Conservation (phyloP, 2,329 filamentous ascomycete species). For the Alternaria panax region DNA sequence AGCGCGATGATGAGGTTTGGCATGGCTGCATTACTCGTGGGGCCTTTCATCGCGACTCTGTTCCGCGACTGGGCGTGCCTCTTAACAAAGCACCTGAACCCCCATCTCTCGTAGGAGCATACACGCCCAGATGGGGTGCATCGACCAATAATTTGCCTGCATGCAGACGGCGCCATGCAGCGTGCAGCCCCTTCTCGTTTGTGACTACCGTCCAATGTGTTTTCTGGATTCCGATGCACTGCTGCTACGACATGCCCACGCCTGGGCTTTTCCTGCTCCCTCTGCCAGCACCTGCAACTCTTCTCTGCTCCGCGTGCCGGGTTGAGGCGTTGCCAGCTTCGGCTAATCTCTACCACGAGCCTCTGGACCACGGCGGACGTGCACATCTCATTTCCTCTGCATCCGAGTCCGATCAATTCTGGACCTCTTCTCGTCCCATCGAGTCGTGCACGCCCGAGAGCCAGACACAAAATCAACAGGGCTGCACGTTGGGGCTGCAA, state of each 20-base stretch:
- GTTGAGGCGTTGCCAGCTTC: constrained; percentile 26
- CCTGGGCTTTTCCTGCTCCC: constrained; percentile 14
- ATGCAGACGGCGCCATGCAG: constrained; percentile 17
- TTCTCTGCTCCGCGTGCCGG: constrained; percentile 22
- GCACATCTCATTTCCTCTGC: not conserved
- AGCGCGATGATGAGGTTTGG: constrained; percentile 2
- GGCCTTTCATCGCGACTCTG: constrained; percentile 13
- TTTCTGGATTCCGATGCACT: not conserved
- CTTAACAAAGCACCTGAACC: constrained; percentile 24
- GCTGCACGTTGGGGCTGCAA: constrained; percentile 19
- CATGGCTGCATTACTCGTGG: constrained; percentile 15
- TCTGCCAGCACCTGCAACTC: constrained; percentile 7
- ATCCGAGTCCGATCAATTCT: not conserved
- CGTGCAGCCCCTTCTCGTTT: constrained; percentile 13
- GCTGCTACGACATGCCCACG: not conserved
- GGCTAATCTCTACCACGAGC: constrained; percentile 22
- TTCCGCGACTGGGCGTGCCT: constrained; percentile 15
- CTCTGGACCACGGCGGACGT: constrained; percentile 1
- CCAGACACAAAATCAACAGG: constrained; percentile 13
- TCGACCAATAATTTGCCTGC: constrained; percentile 22
- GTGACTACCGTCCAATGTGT: not conserved
- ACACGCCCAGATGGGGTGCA: constrained; percentile 17
- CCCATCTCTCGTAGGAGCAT: constrained; percentile 25
- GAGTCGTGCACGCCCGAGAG: constrained; percentile 5
- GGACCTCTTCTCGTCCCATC: not conserved